Evolutionary conservation across 257 asterid genomes (phyloP), one percentile per base, ranked within the genome.

Genomic region (Jacaranda copaia): DNA sequence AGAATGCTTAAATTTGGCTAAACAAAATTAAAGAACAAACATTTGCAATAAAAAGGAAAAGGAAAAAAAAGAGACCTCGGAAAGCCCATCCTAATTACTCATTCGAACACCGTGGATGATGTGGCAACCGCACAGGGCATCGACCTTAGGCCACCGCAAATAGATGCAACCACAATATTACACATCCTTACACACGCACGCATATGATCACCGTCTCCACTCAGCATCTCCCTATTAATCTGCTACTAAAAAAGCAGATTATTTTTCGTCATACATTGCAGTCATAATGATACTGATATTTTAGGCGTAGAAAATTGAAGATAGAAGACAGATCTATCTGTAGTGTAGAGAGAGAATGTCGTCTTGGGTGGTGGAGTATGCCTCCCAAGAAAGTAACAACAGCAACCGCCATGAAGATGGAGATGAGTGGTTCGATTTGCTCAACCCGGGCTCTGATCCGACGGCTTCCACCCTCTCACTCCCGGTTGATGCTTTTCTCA

Each of bases 401-500:
- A 71, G 51, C 70, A 72, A 10, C 57, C 61, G 82, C 52, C 84
- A 59, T 61, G 96, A 88, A 75, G 92, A 83, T 55, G 88, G 82
- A 10, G 85, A 81, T 19, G 87, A 86, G 65, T 70, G 80, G 77
- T 68, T 79, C 18, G 89, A 90, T 72, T 73, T 85, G 76, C 84
- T 80, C 52, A 77, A 42, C 25, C 20, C 79, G 39, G 74, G 20
- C 11, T 51, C 68, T 76, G 82, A 89, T 70, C 87, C 83, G 14
- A 53, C 80, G 82, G 85, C 81, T 52, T 55, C 81, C 1, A 79
- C 42, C 61, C 82, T 87, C 3, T 73, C 87, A 7, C 89, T 85
- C 13, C 79, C 89, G 40, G 14, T 68, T 19, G 87, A 89, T 69
- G 79, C 83, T 65, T 77, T 92, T 58, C 87, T 89, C 68, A 77